Evolutionary conservation across 129 eudicot genomes (phyloP).

Genomic region (Daucus carota): DH1_v3.0 NC_030385.2:33165001-33165500

Average conservation of each 20-base stretch:
- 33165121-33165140: not conserved
- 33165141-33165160: not conserved
- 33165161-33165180: no score
- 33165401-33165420: no score
- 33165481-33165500: no score
- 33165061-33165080: not conserved
- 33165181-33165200: not conserved
- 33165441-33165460: no score
- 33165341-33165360: not conserved
- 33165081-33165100: not conserved
- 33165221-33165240: not conserved
- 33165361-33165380: no score
- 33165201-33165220: not conserved
- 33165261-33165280: not conserved
- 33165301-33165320: not conserved
- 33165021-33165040: not conserved
- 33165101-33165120: not conserved
- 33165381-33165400: no score
- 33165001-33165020: not conserved
- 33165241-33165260: not conserved
- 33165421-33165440: no score
- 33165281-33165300: no score
- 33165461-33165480: no score
- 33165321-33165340: not conserved
- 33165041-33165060: not conserved